phyloP scores from a whole-genome alignment of 163 green algal genomes.

The Trebouxia gelatinosa region DNA sequence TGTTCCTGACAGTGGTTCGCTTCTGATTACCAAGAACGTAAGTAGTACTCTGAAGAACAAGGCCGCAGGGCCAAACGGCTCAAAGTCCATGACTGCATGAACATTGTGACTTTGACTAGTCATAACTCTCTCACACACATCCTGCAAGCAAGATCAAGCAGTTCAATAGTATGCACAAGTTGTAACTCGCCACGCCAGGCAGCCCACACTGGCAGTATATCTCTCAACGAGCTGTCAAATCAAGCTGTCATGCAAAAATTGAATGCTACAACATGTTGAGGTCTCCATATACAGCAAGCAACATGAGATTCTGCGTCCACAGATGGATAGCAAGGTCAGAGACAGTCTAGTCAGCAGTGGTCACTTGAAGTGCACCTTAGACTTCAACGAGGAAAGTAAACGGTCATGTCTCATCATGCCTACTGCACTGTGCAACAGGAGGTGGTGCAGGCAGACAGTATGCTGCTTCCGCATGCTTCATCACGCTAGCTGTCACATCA shows the following conservation, averaged over 20 bases:
- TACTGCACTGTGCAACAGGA: not conserved
- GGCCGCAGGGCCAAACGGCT: slow-evolving; percentile 74
- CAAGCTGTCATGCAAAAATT: too few relatives aligned
- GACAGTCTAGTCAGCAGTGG: not conserved
- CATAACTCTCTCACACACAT: slow-evolving; percentile 75
- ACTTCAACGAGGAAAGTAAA: slow-evolving; percentile 15
- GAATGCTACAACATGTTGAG: too few relatives aligned
- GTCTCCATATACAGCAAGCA: too few relatives aligned
- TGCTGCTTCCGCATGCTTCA: too few relatives aligned
- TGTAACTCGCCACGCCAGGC: too few relatives aligned
- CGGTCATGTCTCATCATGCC: slow-evolving; percentile 6
- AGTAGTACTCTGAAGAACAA: slow-evolving; percentile 70
- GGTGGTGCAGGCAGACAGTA: not conserved
- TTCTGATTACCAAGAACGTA: slow-evolving; percentile 18
- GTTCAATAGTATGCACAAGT: too few relatives aligned
- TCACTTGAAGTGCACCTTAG: not conserved
- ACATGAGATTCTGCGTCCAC: too few relatives aligned
- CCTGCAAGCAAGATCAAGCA: too few relatives aligned
- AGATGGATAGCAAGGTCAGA: not conserved
- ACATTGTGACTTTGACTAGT: slow-evolving; percentile 67
- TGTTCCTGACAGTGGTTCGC: slow-evolving; percentile 16
- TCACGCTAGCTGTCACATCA: too few relatives aligned
- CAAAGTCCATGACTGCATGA: slow-evolving; percentile 75
- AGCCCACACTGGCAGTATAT: too few relatives aligned
- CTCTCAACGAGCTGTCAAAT: too few relatives aligned